Evolutionary conservation across 2,329 filamentous ascomycete species (phyloP), one percentile per base, ranked within the genome.

Genomic region (Cytospora schulzeri): DNA sequence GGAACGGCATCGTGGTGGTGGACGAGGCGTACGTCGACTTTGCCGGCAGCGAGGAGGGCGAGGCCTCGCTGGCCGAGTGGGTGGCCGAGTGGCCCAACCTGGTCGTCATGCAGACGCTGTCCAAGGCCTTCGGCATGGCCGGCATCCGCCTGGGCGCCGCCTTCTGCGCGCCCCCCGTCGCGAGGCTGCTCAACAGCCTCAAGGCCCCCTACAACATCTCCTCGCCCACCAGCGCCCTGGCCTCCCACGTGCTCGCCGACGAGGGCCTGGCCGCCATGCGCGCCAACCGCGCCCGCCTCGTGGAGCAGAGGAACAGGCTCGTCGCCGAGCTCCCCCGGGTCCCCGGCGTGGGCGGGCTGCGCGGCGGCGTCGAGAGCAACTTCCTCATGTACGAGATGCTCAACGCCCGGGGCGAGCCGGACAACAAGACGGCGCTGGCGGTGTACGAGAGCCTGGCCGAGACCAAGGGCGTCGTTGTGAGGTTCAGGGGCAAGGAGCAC

Each of bases 21-120:
- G 95, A 99, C 76, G 95, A 99, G 79, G 95, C 95, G 22, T 99
- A 99, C 78, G 75, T 99, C 71, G 95, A 99, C 78, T 99, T 98
- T 73, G 90, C 93, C 8, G 50, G 48, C 56, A 29, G 33, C 28
- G 54, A 60, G 31, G 87, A 88, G 7, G 88, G 90, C 56, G 69
- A 77, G 19, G 84, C 91, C 51, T 96, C 91, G 69, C 84, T 98
- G 29, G 94, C 95, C 29, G 91, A 96, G 77, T 96, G 92, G 90
- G 93, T 96, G 1, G 83, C 85, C 41, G 93, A 97, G 73, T 96
- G 91, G 87, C 93, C 94, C 58, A 99, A 99, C 76, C 83, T 99
- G 29, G 93, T 97, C 22, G 93, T 99, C 64, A 92, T 98, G 91
- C 95, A 99, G 81, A 99, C 95, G 1, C 84, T 98, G n/a, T 96